These are phyloP conservation scores for Pichia sp. DNA, from an alignment of 1,139 yeast species.

Conservation along the genomic window DNA sequence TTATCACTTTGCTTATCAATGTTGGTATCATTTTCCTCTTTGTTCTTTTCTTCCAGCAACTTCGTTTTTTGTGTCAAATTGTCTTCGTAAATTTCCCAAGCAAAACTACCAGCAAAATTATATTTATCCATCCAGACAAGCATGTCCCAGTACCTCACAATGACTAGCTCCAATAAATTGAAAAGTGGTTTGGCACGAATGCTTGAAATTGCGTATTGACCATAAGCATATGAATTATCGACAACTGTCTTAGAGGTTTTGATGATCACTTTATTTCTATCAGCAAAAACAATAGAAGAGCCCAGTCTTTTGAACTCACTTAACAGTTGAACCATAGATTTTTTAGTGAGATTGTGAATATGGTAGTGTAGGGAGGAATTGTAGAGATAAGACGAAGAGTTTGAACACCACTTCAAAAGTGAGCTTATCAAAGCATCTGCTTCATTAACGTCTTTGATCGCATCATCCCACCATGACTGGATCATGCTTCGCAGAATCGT, in stretches of 20 bases:
- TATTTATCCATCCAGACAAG: slow-evolving; percentile 92
- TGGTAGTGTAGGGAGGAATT: slow-evolving; percentile 81
- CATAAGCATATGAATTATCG: slow-evolving; percentile 87
- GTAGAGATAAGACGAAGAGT: slow-evolving; percentile 65
- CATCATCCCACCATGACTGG: slow-evolving; percentile 93
- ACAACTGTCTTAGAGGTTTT: slow-evolving; percentile 75
- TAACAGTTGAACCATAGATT: slow-evolving; percentile 74
- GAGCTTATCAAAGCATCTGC: slow-evolving; percentile 86
- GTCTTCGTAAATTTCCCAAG: slow-evolving; percentile 46
- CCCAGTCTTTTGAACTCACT: slow-evolving; percentile 80
- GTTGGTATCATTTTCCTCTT: slow-evolving; percentile 38
- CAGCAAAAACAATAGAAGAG: slow-evolving; percentile 74
- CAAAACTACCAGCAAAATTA: slow-evolving; percentile 82
- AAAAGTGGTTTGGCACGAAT: slow-evolving; percentile 79
- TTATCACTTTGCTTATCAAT: slow-evolving; percentile 35
- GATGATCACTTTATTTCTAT: slow-evolving; percentile 67
- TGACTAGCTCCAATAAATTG: slow-evolving; percentile 70
- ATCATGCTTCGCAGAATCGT: slow-evolving; percentile 68
- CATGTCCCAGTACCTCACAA: slow-evolving; percentile 83
- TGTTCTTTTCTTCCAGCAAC: background rate
- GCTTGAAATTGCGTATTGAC: slow-evolving; percentile 79
- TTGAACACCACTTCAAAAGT: slow-evolving; percentile 84
- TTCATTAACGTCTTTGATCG: slow-evolving; percentile 57
- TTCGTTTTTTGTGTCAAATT: background rate
- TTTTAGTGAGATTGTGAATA: slow-evolving; percentile 79